Evolutionary conservation across 768 basidiomycete species (phyloP), one percentile per base, ranked within the genome.

Genomic region (Steccherinum ochraceum): DNA sequence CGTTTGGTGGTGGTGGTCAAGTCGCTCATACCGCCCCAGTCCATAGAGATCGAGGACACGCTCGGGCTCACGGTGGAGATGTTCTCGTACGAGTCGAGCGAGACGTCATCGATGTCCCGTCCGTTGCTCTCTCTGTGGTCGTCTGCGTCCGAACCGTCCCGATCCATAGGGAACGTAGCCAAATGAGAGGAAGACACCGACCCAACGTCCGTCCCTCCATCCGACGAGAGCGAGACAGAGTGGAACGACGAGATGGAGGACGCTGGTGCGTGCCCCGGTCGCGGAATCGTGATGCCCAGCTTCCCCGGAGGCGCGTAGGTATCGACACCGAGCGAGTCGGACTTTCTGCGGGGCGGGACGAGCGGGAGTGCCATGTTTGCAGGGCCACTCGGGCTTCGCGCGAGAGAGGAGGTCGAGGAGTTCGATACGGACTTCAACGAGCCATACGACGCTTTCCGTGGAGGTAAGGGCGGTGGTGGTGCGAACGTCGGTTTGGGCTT

Each of bases 161-260:
- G n/a, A n/a, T n/a, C n/a, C n/a, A n/a, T n/a, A n/a, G n/a, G n/a
- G n/a, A n/a, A n/a, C n/a, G n/a, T n/a, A n/a, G n/a, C n/a, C n/a
- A n/a, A n/a, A n/a, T n/a, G n/a, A n/a, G n/a, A n/a, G n/a, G n/a
- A n/a, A n/a, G n/a, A n/a, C n/a, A n/a, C n/a, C n/a, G n/a, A n/a
- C n/a, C n/a, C n/a, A n/a, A n/a, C n/a, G n/a, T n/a, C n/a, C n/a
- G n/a, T n/a, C 35, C 64, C 69, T 68, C 71, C 63, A 54, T 84
- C 83, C 5, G 84, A 85, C 1, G 87, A 89, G 16, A 90, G 74
- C 1, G 88, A 90, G 21, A 90, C 84, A 2, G 88, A 89, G 58
- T 89, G 86, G 54, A 91, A 89, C 24, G 88, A 90, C 2, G 88
- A 89, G 35, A 88, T 77, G 45, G 88, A 90, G 1, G 86, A 86